Percentiles rank a stretch among this genome's conserved stretches.
Conservation (phyloP, 2,329 filamentous ascomycete species). For the Colletotrichum noveboracense region DNA sequence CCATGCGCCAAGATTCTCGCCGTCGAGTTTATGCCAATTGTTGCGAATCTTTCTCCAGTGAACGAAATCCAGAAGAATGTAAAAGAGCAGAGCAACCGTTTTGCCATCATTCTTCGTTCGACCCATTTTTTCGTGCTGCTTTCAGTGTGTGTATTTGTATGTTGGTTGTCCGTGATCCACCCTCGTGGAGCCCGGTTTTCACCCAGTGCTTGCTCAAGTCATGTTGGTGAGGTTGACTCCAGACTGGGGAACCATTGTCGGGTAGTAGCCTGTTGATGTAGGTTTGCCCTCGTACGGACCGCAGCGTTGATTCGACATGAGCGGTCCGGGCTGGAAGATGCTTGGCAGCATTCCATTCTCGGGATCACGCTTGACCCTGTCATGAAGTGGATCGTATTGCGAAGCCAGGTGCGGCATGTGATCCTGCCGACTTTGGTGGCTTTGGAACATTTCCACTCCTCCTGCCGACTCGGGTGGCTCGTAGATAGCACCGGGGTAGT, state of each 20-base stretch:
- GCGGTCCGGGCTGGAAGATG: slow-evolving; percentile 47
- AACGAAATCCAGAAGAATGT: neutral
- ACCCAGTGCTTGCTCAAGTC: slow-evolving; percentile 15
- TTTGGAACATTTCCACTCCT: slow-evolving; percentile 55
- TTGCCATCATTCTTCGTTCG: neutral
- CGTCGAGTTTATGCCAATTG: neutral
- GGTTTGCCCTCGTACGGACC: slow-evolving; percentile 60
- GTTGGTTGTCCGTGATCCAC: neutral
- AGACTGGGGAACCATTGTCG: slow-evolving; percentile 52
- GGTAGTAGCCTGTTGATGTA: slow-evolving; percentile 59
- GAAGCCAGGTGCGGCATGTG: slow-evolving; percentile 35
- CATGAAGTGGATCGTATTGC: slow-evolving; percentile 30
- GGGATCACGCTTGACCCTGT: slow-evolving; percentile 53
- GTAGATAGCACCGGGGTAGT: slow-evolving; percentile 58
- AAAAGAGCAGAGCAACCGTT: neutral
- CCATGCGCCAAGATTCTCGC: neutral
- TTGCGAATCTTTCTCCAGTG: neutral
- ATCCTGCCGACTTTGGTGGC: slow-evolving; percentile 38
- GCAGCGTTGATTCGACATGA: slow-evolving; percentile 45
- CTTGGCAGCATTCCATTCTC: slow-evolving; percentile 51
- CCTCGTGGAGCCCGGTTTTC: neutral
- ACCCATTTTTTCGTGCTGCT: neutral
- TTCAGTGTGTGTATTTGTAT: neutral
- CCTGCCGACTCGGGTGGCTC: slow-evolving; percentile 43
- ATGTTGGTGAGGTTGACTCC: slow-evolving; percentile 47